Evolutionary conservation across 1,139 yeast genomes (phyloP).

Genomic region (Spencermartinsiella ligniputridi): DNA sequence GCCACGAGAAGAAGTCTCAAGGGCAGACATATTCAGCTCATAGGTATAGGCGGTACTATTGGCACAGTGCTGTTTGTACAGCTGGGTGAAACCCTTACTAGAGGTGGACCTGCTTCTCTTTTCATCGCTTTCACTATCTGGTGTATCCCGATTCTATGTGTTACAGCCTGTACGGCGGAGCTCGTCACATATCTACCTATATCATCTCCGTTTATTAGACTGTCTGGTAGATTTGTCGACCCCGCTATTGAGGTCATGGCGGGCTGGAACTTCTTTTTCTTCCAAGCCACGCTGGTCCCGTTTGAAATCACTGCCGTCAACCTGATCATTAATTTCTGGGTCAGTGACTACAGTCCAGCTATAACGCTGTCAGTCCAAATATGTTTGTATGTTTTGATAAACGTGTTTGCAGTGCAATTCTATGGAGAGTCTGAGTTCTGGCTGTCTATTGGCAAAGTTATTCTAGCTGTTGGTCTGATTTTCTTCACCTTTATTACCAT

Average conservation of each 20-base stretch:
- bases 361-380: conserved; percentile 49
- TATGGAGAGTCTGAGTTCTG: conserved; percentile 83
- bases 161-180: conserved; percentile 73
- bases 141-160: conserved; percentile 58
- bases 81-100: conserved; percentile 61
- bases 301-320: conserved; percentile 80
- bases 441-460: conserved; percentile 68
- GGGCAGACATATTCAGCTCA: conserved; percentile 54
- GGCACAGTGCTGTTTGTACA: conserved; percentile 79
- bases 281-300: conserved; percentile 73
- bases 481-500: conserved; percentile 70
- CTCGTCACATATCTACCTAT: conserved; percentile 79
- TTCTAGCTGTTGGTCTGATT: conserved; percentile 67
- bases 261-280: conserved; percentile 75
- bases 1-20: conserved; percentile 25
- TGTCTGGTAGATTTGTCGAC: conserved; percentile 55
- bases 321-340: conserved; percentile 74
- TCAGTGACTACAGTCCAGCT: conserved; percentile 52
- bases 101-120: conserved; percentile 76
- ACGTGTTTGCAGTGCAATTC: conserved; percentile 63
- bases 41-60: conserved; percentile 80
- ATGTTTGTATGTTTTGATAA: conserved; percentile 56
- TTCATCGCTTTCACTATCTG: conserved; percentile 60
- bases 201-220: conserved; percentile 56
- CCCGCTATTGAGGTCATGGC: conserved; percentile 75